Base-by-base conservation (phyloP, 768 basidiomycete species). In the Boletus sp. region DNA sequence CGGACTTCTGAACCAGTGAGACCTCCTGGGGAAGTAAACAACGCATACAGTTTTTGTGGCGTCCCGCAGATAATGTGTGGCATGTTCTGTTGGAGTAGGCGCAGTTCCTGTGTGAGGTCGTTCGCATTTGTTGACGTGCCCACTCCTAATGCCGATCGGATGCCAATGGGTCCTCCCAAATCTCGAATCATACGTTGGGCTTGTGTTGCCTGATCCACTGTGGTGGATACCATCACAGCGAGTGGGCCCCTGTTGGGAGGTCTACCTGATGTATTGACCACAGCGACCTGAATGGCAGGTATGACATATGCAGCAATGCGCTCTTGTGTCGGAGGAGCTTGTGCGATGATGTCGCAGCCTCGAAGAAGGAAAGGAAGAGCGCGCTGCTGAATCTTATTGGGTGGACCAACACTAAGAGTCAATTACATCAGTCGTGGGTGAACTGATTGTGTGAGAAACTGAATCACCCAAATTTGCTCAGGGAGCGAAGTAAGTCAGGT, bases 281-380 rank as follows among this genome's bases (percentile, higher is more conserved):
- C 76, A 33, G 89, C 87, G 49, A 88, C 82, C 64, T 93, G 90
- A 42, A 93, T 88, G 29, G 89, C 90, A 46, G 92, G 93, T 56
- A 96, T 93, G 47, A 93, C 87, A 72, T 99, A 99, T 54, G 95
- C 93, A 23, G 96, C 95, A 63, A 99, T 99, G 43, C 97, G 83
- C 70, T 99, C 97, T 70, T 98, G 96, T 0, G 97, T 98, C 1
- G 97, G 95, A 44, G 97, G 97, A 10, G 96, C 97, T 73, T 99
- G 97, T 9, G 96, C 95, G 64, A 99, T 98, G 66, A 98, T 98
- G 64, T 99, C 97, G 35, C 93, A 84, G 8, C 93, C 95, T 48
- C 88, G 83, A 33, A 98, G 79, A 55, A 99, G 83, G 75, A 98
- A 98, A 7, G 97, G 97, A 47, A 99, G 77, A 42, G 97, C 95